Base-by-base conservation (phyloP, 2,329 filamentous ascomycete genomes). In the Verticillium longisporum region DNA sequence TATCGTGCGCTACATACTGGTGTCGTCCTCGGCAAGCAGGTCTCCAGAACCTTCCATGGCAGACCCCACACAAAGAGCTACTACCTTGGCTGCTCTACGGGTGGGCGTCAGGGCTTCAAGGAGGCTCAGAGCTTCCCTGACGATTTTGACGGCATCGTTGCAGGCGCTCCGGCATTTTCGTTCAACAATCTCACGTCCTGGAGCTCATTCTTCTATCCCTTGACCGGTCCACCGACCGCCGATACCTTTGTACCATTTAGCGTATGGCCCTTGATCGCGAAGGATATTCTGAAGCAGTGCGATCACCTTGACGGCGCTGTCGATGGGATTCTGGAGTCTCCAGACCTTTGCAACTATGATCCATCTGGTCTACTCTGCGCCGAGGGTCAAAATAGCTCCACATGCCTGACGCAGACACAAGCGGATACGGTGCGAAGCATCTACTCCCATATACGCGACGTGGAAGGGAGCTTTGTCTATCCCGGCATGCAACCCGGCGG, bases 91-190 rank as follows among this genome's bases (percentile, higher is more conserved):
- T 85, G 82, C 66, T 82, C 79, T 0, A 82, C 80, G 3, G 81
- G 83, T 31, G 83, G 83, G 1, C 73, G 81, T 2, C 81, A 85
- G 69, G 82, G 82, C 15, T 69, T 83, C 15, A 79, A 80, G 57
- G 69, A 77, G 14, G 76, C 78, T 0, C 71, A 71, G 18, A 73
- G 75, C 13, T 72, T 74, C 2, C 69, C 76, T 1, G 71, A 75
- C 56, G 75, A 78, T 66, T 86, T 86, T 61, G 82, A 86, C 64
- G 84, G 84, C 21, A 75, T 83, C 10, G 67, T 86, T 1, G 78
- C 82, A 14, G 82, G 82, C 9, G 70, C 71, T 2, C 69, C 78
- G 34, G 81, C 81, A 0, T 62, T 75, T 75, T 75, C 62, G 1
- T 64, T 61, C 1, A 75, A 70, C 50, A 78, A 81, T 65, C 66